Conservation (phyloP, 805 yeast genomes). For the Schwanniomyces pseudopolymorphus region DNA sequence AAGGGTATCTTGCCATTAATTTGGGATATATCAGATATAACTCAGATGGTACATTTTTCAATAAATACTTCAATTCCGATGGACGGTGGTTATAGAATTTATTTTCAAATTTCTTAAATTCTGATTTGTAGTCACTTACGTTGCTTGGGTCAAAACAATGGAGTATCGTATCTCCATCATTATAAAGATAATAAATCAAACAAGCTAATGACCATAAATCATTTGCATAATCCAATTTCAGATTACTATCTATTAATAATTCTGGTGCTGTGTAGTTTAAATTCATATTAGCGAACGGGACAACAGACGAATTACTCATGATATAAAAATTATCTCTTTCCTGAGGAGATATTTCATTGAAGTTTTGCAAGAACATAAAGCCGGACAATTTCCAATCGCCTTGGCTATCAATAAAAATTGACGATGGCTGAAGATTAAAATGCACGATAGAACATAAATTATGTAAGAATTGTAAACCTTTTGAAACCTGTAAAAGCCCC, state of each 20-base stretch:
- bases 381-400: conserved; percentile 96
- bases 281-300: conserved; percentile 75
- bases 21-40: conserved; percentile 51
- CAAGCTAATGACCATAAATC: conserved; percentile 87
- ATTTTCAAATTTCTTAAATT: conserved; percentile 45
- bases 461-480: conserved; percentile 82
- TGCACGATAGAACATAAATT: conserved; percentile 73
- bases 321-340: conserved; percentile 59
- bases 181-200: conserved; percentile 68
- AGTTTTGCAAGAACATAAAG: conserved; percentile 48
- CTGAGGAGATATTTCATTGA: conserved; percentile 46
- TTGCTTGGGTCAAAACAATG: conserved; percentile 48
- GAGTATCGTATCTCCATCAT: conserved; percentile 45
- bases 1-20: conserved; percentile 56
- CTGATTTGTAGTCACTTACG: conserved; percentile 60
- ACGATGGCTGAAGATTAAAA: conserved; percentile 72
- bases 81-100: conserved; percentile 41
- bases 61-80: conserved; percentile 41
- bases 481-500: conserved; percentile 76
- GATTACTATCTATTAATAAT: conserved; percentile 59
- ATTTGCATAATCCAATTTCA: conserved; percentile 55
- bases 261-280: conserved; percentile 85
- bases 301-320: conserved; percentile 71
- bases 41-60: conserved; percentile 57
- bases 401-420: conserved; percentile 73